These are phyloP conservation scores for Solanum chaucha DNA, from an alignment of 257 asterid genomes.

Conservation along the genomic window DNA sequence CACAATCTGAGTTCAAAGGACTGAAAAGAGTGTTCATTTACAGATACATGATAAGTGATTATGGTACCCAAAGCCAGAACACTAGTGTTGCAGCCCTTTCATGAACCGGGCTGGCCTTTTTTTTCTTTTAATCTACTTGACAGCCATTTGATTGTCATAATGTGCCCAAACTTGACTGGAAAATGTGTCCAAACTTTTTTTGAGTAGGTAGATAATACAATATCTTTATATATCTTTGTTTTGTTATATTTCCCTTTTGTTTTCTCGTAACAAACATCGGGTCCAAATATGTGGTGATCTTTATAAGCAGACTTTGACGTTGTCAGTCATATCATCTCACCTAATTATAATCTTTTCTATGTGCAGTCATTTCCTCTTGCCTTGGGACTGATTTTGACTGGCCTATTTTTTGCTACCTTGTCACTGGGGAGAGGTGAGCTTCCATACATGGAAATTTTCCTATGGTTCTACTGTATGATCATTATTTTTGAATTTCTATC, in stretches of 20 bases:
- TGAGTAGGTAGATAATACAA: neutral
- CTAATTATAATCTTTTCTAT: neutral
- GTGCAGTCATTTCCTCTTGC: conserved; percentile 90
- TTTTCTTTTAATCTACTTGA: neutral
- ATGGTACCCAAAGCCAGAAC: neutral
- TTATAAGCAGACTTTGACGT: neutral
- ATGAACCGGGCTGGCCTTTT: neutral
- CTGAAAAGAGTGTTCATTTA: neutral
- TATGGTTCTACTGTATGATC: neutral
- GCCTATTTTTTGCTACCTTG: conserved; percentile 44
- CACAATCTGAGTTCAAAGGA: neutral
- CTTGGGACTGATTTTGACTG: conserved; percentile 44
- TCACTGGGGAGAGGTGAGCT: conserved; percentile 69
- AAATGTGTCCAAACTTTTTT: neutral
- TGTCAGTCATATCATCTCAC: neutral
- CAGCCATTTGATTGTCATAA: neutral
- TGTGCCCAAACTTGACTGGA: neutral
- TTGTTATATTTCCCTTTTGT: neutral
- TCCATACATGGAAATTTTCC: neutral
- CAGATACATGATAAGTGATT: neutral
- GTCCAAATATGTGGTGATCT: neutral
- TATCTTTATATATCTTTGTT: neutral
- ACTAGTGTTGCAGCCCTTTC: neutral
- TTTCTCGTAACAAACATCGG: neutral
- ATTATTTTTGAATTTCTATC: neutral